phyloP scores from a whole-genome alignment of 257 asterid genomes.

The Solanum ossicruentum region DNA sequence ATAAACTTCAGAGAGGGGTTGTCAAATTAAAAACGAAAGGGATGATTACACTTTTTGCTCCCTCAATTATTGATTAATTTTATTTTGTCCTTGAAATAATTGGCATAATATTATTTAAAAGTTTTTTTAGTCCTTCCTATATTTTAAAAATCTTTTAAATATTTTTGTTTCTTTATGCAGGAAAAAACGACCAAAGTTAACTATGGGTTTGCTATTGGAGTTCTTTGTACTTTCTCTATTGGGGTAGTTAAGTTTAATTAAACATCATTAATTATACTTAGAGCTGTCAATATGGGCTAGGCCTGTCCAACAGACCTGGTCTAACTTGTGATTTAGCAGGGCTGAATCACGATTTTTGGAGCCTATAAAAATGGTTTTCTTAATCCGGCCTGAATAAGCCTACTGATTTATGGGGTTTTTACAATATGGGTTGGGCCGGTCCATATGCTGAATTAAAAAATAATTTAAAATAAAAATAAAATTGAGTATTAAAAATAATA shows the following conservation, averaged over 20 bases:
- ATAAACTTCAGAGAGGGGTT: neutral
- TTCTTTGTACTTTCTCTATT: conserved; percentile 49
- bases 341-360: accelerated
- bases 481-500: no score
- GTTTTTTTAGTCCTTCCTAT: neutral
- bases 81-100: neutral
- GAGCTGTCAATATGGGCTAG: no score
- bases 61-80: neutral
- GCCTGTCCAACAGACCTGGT: accelerated
- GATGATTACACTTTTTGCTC: neutral
- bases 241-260: conserved; percentile 24
- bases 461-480: no score
- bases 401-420: no score
- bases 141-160: neutral
- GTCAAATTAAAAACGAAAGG: neutral
- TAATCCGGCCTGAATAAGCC: no score
- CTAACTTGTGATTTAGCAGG: no score
- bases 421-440: no score
- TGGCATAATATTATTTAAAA: neutral
- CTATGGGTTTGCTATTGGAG: conserved; percentile 44
- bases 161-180: conserved; percentile 18
- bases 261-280: neutral
- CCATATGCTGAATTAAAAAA: no score
- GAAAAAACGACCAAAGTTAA: conserved; percentile 46
- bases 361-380: no score